These are phyloP conservation scores for Wallemia mellicola DNA, from an alignment of 1,284 basidiomycete species.

Conservation along the genomic window DNA sequence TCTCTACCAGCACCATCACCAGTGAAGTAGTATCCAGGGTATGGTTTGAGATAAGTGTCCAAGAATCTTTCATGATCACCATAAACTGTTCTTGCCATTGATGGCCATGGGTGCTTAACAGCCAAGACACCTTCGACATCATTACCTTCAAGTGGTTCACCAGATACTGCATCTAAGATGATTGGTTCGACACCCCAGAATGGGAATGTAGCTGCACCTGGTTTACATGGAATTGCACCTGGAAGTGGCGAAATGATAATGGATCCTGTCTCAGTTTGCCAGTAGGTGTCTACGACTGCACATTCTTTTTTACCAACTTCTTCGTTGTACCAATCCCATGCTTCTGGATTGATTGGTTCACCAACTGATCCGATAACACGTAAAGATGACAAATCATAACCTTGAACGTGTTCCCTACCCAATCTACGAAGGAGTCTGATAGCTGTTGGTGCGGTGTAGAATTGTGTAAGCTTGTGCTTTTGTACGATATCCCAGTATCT, in stretches of 20 bases:
- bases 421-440: conserved; percentile 72
- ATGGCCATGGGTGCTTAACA: conserved; percentile 71
- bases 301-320: conserved; percentile 66
- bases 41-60: conserved; percentile 85
- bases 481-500: conserved; percentile 93
- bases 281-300: conserved; percentile 28
- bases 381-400: conserved; percentile 51
- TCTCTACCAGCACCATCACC: conserved; percentile 88
- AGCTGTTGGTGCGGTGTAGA: conserved; percentile 47
- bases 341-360: conserved; percentile 97
- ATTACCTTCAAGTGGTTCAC: conserved; percentile 40
- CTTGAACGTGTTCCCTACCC: conserved; percentile 58
- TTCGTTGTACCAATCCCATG: conserved; percentile 97
- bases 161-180: conserved; percentile 41
- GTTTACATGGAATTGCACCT: conserved; percentile 81
- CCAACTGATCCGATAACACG: conserved; percentile 78
- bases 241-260: conserved; percentile 87
- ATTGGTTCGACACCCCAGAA: conserved; percentile 86
- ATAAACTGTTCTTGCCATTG: conserved; percentile 79
- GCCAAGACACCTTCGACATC: conserved; percentile 74
- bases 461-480: conserved; percentile 74
- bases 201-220: conserved; percentile 81
- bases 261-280: conserved; percentile 91
- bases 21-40: conserved; percentile 72
- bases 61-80: conserved; percentile 70